A percentile compares a stretch with the other conserved stretches of the same genome.
phyloP scores from a whole-genome alignment of 352 stramenopile species.

The Phytophthora ohioensis region DNA sequence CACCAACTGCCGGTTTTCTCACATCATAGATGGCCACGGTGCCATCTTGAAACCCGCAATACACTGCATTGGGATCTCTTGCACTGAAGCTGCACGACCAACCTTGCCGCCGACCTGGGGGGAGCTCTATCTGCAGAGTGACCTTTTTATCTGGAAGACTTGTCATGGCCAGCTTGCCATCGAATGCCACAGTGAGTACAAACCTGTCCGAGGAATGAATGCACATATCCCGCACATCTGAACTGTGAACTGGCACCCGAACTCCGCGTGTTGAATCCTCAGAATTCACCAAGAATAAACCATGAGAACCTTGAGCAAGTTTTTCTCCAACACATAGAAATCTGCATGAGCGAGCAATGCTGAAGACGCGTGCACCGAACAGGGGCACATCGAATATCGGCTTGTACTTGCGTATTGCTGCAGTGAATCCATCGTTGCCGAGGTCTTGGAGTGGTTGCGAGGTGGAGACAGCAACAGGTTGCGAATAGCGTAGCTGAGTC shows the following conservation, averaged over 20 bases:
- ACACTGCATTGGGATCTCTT: constrained; percentile 52
- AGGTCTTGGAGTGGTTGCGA: neutral
- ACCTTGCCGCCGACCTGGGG: constrained; percentile 49
- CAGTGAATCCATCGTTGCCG: constrained; percentile 15
- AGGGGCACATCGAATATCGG: constrained; percentile 48
- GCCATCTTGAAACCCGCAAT: constrained; percentile 66
- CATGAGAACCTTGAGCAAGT: constrained; percentile 38
- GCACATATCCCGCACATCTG: constrained; percentile 63
- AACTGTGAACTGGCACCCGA: constrained; percentile 49
- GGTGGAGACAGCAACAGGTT: neutral
- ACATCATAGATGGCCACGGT: constrained; percentile 62
- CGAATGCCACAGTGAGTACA: constrained; percentile 66
- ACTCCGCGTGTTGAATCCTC: constrained; percentile 42
- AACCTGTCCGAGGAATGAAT: constrained; percentile 44
- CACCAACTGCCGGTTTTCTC: constrained; percentile 37
- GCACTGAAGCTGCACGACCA: constrained; percentile 64
- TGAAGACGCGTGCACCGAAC: constrained; percentile 60
- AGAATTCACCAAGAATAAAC: constrained; percentile 56
- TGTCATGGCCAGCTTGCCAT: constrained; percentile 65
- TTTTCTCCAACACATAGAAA: constrained; percentile 66
- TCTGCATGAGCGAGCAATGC: constrained; percentile 52
- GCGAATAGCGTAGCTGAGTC: neutral
- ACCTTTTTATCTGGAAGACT: constrained; percentile 53
- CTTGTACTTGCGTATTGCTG: constrained; percentile 48
- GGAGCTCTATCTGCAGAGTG: constrained; percentile 49